Conservation (phyloP, 1,139 yeast genomes). For the Hemisphaericaspora subhashii region DNA sequence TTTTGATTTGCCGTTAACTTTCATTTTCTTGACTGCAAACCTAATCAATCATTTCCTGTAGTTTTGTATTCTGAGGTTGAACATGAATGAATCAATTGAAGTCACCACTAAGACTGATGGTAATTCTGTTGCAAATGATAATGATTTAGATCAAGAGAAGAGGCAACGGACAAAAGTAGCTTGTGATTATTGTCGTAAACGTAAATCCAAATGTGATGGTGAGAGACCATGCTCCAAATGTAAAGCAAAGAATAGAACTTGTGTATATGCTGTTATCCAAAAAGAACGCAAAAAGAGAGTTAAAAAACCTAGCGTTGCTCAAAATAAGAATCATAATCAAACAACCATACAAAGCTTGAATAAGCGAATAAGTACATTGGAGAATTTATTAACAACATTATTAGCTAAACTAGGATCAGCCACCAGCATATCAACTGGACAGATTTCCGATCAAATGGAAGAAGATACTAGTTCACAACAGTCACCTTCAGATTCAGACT, state of each 20-base stretch:
- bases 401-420: slow-evolving; percentile 12
- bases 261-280: slow-evolving; percentile 24
- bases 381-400: slow-evolving; percentile 11
- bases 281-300: slow-evolving; percentile 17
- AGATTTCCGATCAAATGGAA: not conserved
- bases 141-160: slow-evolving; percentile 6
- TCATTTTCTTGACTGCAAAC: too few species aligned
- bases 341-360: slow-evolving; percentile 11
- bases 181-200: slow-evolving; percentile 51
- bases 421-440: not conserved
- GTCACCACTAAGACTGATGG: not conserved
- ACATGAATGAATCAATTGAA: not conserved
- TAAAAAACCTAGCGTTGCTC: slow-evolving; percentile 2
- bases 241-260: slow-evolving; percentile 22
- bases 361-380: slow-evolving; percentile 12
- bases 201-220: slow-evolving; percentile 55
- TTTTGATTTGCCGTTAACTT: too few species aligned
- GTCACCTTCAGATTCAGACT: slow-evolving; percentile 1
- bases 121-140: not conserved
- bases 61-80: too few species aligned
- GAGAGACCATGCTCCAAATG: slow-evolving; percentile 46
- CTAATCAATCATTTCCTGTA: too few species aligned
- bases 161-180: slow-evolving; percentile 44
- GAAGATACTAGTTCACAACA: slow-evolving; percentile 6
- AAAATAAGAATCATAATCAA: slow-evolving; percentile 4